Conservation (phyloP, 2,329 filamentous ascomycete species). For the Cytospora paraplurivora region DNA sequence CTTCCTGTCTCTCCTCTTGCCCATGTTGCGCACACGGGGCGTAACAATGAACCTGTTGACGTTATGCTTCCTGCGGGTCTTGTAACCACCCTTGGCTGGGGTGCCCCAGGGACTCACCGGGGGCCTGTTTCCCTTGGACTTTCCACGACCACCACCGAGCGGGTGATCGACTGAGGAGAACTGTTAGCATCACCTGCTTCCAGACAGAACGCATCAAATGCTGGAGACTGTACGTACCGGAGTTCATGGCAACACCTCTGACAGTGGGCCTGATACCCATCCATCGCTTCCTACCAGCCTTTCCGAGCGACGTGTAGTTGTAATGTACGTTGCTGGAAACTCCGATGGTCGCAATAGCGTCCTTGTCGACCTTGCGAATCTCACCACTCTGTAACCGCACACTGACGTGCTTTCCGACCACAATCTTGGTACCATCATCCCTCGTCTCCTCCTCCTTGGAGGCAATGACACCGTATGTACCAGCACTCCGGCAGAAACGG, state of each 20-base stretch:
- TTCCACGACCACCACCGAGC: conserved; percentile 97
- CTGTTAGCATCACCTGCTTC: conserved; percentile 18
- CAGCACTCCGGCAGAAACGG: conserved; percentile 92
- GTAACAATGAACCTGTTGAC: conserved; percentile 89
- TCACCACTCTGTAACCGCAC: conserved; percentile 92
- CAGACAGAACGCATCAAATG: background rate
- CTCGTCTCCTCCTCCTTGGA: conserved; percentile 80
- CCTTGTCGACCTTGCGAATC: conserved; percentile 82
- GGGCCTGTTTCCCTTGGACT: conserved; percentile 96
- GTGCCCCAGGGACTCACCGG: conserved; percentile 96
- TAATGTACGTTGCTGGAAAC: conserved; percentile 91
- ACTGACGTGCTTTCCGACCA: conserved; percentile 76
- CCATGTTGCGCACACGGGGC: conserved; percentile 83
- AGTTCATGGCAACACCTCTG: conserved; percentile 98
- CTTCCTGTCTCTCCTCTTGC: conserved; percentile 76
- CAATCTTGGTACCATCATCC: conserved; percentile 60
- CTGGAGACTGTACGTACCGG: conserved; percentile 56
- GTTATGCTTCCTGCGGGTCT: conserved; percentile 87
- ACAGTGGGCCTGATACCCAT: conserved; percentile 93
- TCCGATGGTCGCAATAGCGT: conserved; percentile 93
- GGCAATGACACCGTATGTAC: conserved; percentile 85
- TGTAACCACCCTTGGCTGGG: conserved; percentile 86
- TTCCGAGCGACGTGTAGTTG: conserved; percentile 88
- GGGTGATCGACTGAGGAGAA: conserved; percentile 75
- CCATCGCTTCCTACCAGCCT: conserved; percentile 92